Evolutionary conservation across 164 flowering plant species (phyloP).

Genomic region (Aristolochia fimbriata): DNA sequence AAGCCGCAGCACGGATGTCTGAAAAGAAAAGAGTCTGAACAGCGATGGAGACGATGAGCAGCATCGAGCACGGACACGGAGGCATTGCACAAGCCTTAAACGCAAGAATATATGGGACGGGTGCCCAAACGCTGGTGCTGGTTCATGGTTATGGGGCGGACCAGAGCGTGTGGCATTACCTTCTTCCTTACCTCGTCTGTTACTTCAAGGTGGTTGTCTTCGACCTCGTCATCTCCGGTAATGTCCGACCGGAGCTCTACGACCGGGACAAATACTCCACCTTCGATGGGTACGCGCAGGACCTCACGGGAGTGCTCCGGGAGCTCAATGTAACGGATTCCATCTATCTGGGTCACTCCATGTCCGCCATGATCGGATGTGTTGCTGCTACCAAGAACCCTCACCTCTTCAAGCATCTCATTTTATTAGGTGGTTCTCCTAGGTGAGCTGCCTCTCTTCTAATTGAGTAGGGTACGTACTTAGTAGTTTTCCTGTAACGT

Average conservation of each 20-base stretch:
- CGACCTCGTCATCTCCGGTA: slow-evolving; percentile 21
- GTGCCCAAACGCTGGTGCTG: slow-evolving; percentile 21
- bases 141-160: slow-evolving; percentile 35
- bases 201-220: slow-evolving; percentile 29
- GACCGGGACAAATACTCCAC: slow-evolving; percentile 16
- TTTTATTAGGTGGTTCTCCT: slow-evolving; percentile 30
- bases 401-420: slow-evolving; percentile 25
- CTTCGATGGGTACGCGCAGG: slow-evolving; percentile 17
- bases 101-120: slow-evolving; percentile 20
- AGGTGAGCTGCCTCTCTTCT: slow-evolving; percentile 16
- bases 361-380: slow-evolving; percentile 38
- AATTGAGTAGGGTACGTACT: too few relatives aligned
- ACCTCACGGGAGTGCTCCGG: slow-evolving; percentile 23
- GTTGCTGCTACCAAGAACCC: slow-evolving; percentile 30
- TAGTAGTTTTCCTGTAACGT: too few relatives aligned
- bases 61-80: neutral
- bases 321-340: slow-evolving; percentile 14
- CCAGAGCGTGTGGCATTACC: slow-evolving; percentile 26
- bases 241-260: slow-evolving; percentile 15
- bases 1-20: too few relatives aligned
- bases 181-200: slow-evolving; percentile 24
- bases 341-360: slow-evolving; percentile 33
- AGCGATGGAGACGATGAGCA: too few relatives aligned
- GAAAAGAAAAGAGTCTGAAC: too few relatives aligned
- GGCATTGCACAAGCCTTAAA: slow-evolving; percentile 24